These are phyloP conservation scores for Heterotrichella gracilis DNA, from an alignment of 352 stramenopile species.

Conservation along the genomic window DNA sequence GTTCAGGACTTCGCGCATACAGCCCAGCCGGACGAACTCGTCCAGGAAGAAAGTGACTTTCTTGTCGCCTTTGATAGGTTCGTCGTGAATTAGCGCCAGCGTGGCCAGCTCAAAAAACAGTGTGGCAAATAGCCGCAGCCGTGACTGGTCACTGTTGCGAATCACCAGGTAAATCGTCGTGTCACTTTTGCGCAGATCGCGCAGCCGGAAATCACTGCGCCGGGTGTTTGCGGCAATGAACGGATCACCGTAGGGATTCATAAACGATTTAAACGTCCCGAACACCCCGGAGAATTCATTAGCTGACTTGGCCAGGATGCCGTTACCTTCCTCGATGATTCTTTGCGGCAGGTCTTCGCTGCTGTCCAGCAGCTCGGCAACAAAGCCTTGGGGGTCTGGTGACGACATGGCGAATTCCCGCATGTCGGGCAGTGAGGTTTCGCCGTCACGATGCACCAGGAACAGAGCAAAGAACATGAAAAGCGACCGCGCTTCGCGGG, in stretches of 20 bases:
- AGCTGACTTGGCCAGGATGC: neutral
- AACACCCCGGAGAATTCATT: conserved; percentile 1
- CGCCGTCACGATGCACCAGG: neutral
- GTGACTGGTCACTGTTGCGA: neutral
- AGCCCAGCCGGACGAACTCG: neutral
- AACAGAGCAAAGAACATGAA: conserved; percentile 6
- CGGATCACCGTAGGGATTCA: neutral
- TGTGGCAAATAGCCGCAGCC: neutral
- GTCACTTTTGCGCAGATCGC: neutral
- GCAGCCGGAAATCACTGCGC: neutral
- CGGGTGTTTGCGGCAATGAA: neutral
- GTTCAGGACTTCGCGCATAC: neutral
- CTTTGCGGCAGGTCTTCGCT: neutral
- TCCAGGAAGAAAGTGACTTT: conserved; percentile 5
- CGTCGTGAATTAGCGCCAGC: neutral
- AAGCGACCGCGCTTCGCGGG: neutral
- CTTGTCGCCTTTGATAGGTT: neutral
- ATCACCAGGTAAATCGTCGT: conserved; percentile 1
- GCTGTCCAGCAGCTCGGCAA: neutral
- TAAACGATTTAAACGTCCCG: conserved; percentile 4
- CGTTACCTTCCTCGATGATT: conserved; percentile 3
- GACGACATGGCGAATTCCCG: neutral
- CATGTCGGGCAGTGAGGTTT: neutral
- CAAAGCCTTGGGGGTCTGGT: neutral
- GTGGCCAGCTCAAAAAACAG: neutral